Base-by-base conservation (phyloP, 352 stramenopile species). In the Pythium biforme region DNA sequence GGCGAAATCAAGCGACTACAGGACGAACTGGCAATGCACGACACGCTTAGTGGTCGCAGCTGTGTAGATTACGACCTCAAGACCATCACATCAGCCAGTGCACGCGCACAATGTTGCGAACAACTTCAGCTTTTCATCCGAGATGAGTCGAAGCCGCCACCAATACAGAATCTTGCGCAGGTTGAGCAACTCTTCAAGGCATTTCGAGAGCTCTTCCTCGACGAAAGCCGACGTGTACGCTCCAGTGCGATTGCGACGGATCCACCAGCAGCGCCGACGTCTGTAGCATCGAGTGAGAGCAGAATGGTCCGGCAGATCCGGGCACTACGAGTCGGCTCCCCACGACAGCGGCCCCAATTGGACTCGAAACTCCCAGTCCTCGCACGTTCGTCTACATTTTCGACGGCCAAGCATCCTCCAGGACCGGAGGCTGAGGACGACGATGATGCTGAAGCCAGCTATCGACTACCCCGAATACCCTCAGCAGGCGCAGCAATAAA, bases 21-120 rank as follows among this genome's bases (percentile, higher is more conserved):
- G 15, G 64, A 73, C 14, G 83, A 92, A 49, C 69, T 94, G 6
- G 73, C 73, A 22, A 70, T 90, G 68, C 74, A 86, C 53, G 84
- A 92, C 66, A 73, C 70, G 23, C 66, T 94, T n/a, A 69, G 70
- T 20, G 81, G 83, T 0, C 70, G 63, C 10, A 79, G 66, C 47
- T 57, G 58, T 14, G 59, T 69, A 27, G 68, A 77, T 3, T 75
- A 80, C 22, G 66, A 81, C 48, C 27, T 46, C 3, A 74, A 73
- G 25, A 52, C 29, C 25, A 58, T 64, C 29, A 48, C 11, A 1
- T 69, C 74, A 0, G 59, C 52, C 0, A 66, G 41, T 14, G 50
- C 60, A 0, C 62, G 74, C 23, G 40, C 25, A 9, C 25, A 54
- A 11, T 73, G 72, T 29, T 47, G 69, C 6, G 64, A 73, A 17